A percentile compares a stretch with the other conserved stretches of the same genome.
phyloP scores from a whole-genome alignment of 805 yeast genomes.

The Pichia paraexigua region DNA sequence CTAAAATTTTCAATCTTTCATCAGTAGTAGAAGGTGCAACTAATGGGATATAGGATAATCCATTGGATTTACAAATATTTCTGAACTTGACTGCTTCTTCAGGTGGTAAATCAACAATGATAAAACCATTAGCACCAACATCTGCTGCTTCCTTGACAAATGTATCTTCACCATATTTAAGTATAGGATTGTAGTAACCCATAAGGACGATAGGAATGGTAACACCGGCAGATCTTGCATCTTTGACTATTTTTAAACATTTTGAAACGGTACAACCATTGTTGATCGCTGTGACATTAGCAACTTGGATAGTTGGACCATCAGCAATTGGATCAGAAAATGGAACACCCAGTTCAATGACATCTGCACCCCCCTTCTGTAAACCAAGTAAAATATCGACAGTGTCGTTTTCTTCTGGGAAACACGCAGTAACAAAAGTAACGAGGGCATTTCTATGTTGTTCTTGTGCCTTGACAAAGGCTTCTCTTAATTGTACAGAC shows the following conservation, averaged over 20 bases:
- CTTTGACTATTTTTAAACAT: conserved; percentile 61
- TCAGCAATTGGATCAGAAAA: conserved; percentile 98
- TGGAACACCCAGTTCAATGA: conserved; percentile 92
- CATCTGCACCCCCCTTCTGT: conserved; percentile 93
- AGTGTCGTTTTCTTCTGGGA: conserved; percentile 82
- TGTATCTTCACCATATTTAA: conserved; percentile 81
- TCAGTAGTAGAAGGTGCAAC: conserved; percentile 97
- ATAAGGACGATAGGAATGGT: conserved; percentile 83
- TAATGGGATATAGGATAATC: conserved; percentile 80
- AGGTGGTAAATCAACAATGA: conserved; percentile 94
- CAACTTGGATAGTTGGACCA: conserved; percentile 92
- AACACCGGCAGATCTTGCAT: conserved; percentile 79
- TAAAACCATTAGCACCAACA: conserved; percentile 93
- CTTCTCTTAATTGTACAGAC: conserved; percentile 29
- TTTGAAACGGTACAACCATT: conserved; percentile 71
- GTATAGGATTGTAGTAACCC: conserved; percentile 97
- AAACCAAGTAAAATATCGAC: conserved; percentile 78
- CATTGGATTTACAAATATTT: conserved; percentile 55
- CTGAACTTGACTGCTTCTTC: conserved; percentile 92
- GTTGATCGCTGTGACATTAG: conserved; percentile 73
- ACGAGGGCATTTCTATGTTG: conserved; percentile 75
- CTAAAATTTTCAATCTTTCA: conserved; percentile 69
- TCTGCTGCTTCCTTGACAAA: conserved; percentile 68
- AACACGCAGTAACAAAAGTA: conserved; percentile 92
- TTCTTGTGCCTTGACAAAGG: conserved; percentile 27